Evolutionary conservation across 139 green algal species (phyloP).

Genomic region (Chlamydomonas asymmetrica): DNA sequence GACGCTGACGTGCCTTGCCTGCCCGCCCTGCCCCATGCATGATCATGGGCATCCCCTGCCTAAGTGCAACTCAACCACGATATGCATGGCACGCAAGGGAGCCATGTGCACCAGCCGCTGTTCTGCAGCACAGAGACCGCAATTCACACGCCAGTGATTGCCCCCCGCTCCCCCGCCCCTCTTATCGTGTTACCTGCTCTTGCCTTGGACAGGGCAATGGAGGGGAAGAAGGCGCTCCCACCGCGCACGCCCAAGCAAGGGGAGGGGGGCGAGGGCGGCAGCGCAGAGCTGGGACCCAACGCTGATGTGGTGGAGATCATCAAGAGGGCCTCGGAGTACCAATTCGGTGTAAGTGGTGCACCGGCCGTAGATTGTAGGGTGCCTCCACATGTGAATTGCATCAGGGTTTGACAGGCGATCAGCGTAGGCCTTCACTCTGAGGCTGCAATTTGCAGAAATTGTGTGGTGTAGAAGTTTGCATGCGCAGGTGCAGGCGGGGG

Average conservation of each 20-base stretch:
- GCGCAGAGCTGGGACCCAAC: not conserved
- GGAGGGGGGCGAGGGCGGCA: conserved; percentile 5
- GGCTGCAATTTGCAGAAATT: not conserved
- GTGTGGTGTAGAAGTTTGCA: not conserved
- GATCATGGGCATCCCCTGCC: not conserved
- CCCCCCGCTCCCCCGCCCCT: too few species aligned
- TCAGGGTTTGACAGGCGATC: not conserved
- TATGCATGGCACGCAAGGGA: not conserved
- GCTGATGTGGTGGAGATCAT: conserved; percentile 9
- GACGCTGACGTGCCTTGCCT: too few species aligned
- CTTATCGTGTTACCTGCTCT: too few species aligned
- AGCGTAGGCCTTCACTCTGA: not conserved
- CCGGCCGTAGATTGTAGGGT: not conserved
- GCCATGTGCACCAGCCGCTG: not conserved
- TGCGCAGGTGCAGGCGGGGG: not conserved
- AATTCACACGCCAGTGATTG: not conserved
- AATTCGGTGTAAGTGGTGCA: not conserved
- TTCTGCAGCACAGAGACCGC: not conserved
- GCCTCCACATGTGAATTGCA: not conserved
- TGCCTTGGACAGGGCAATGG: conserved; percentile 4
- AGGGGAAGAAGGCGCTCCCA: conserved; percentile 9
- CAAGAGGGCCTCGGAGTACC: conserved; percentile 2
- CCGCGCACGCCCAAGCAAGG: not conserved
- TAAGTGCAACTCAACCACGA: not conserved
- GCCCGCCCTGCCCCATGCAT: too few species aligned